Evolutionary conservation across 148 eudicot genomes (phyloP).

Genomic region (Euryodendron excelsum): DNA sequence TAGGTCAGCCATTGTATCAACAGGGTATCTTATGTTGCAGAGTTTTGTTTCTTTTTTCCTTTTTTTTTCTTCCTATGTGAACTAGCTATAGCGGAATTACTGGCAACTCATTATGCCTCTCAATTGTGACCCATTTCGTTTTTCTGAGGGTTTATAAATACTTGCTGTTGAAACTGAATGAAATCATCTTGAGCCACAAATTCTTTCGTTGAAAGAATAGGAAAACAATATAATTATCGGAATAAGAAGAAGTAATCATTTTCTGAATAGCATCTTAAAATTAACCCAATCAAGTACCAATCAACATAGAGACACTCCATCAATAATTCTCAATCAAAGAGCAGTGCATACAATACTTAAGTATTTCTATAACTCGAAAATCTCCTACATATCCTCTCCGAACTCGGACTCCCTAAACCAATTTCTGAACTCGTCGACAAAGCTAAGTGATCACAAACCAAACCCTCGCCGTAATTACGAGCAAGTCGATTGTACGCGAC

Average conservation of each 20-base stretch:
- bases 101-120: too few species aligned
- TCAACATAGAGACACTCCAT: not conserved
- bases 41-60: too few species aligned
- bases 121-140: not conserved
- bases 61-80: too few species aligned
- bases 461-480: too few species aligned
- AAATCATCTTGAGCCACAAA: not conserved
- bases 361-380: not conserved
- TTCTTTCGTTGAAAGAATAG: not conserved
- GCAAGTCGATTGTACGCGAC: too few species aligned
- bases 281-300: too few species aligned
- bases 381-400: not conserved
- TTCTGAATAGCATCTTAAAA: too few species aligned
- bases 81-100: too few species aligned
- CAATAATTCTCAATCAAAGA: not conserved
- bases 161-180: not conserved
- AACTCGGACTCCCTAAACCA: too few species aligned
- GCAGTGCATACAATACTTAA: not conserved
- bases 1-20: too few species aligned
- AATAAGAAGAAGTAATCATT: not conserved
- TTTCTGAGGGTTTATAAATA: not conserved
- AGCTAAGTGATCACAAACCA: not conserved
- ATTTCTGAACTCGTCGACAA: not conserved
- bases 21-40: too few species aligned
- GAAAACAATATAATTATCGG: not conserved